Percentiles rank a stretch among this genome's conserved stretches.
phyloP scores from a whole-genome alignment of 176 grass and related monocot species.

The Triticum turgidum region DNA sequence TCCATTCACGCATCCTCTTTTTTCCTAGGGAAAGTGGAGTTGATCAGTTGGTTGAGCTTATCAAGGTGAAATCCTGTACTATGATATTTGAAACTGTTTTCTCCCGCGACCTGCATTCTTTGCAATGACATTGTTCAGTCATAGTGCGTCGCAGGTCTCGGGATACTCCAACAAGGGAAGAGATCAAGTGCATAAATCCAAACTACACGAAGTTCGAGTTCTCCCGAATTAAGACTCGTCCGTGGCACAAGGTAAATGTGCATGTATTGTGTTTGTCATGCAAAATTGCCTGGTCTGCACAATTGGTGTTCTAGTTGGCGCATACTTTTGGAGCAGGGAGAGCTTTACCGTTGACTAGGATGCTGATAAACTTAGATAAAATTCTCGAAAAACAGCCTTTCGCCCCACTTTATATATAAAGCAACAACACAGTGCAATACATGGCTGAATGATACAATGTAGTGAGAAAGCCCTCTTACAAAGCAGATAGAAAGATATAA shows the following conservation, averaged over 20 bases:
- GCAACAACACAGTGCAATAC: no score
- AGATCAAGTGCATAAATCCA: constrained; percentile 99
- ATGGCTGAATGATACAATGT: no score
- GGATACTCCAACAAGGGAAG: constrained; percentile 96
- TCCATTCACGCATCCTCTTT: constrained; percentile 50
- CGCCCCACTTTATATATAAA: no score
- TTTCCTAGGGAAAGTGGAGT: constrained; percentile 99
- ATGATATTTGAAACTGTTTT: not conserved
- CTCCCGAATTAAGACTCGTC: constrained; percentile 91
- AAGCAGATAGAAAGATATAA: no score
- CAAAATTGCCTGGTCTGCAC: not conserved
- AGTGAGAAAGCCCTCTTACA: no score
- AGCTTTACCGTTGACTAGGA: not conserved
- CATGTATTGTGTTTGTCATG: not conserved
- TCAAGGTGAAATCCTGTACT: constrained; percentile 59
- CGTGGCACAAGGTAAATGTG: constrained; percentile 85
- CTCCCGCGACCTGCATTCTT: constrained; percentile 4
- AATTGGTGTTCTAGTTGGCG: not conserved
- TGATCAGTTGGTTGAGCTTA: constrained; percentile 92
- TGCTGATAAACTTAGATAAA: no score
- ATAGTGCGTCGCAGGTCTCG: constrained; percentile 47
- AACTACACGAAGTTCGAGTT: constrained; percentile 94
- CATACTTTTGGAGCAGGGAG: not conserved
- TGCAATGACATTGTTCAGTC: constrained; percentile 30
- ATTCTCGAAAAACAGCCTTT: no score